phyloP scores from a whole-genome alignment of 352 stramenopile genomes.

The Pythium grandisporangium region DNA sequence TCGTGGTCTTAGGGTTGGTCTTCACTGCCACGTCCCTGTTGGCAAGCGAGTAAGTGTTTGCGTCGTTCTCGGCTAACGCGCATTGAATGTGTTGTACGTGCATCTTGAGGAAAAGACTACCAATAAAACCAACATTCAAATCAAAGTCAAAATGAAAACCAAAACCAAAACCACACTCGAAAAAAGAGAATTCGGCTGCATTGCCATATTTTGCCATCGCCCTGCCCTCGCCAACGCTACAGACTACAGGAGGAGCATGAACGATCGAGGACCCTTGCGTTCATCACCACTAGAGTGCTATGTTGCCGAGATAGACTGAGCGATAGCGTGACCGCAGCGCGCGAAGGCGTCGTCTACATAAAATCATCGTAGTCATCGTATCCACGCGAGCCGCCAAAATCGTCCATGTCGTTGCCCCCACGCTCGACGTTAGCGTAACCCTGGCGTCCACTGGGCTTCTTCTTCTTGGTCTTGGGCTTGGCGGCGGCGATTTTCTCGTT shows the following conservation, averaged over 20 bases:
- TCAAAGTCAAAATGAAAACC: neutral
- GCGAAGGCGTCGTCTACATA: constrained; percentile 63
- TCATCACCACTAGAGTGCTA: too few species aligned
- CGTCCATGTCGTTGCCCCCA: constrained; percentile 17
- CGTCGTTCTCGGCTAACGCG: too few species aligned
- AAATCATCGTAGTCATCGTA: constrained; percentile 84
- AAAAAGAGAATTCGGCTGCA: neutral
- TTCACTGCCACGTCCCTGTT: neutral
- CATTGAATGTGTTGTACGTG: neutral
- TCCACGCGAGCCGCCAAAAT: constrained; percentile 33
- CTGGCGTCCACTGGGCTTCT: constrained; percentile 71
- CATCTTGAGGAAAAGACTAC: too few species aligned
- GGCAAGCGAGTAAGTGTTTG: too few species aligned
- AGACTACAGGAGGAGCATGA: too few species aligned
- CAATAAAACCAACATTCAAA: too few species aligned
- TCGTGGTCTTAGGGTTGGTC: neutral
- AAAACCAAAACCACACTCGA: neutral
- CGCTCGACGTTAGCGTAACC: constrained; percentile 78
- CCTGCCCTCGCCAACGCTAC: neutral
- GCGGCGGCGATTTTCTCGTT: constrained; percentile 79
- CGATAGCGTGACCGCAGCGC: too few species aligned
- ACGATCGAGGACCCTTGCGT: too few species aligned
- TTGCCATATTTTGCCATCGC: too few species aligned
- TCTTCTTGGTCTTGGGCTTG: constrained; percentile 84
- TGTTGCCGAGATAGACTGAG: too few species aligned